Conservation (phyloP, 208 protist species). For the Wallacemonas sp. region DNA sequence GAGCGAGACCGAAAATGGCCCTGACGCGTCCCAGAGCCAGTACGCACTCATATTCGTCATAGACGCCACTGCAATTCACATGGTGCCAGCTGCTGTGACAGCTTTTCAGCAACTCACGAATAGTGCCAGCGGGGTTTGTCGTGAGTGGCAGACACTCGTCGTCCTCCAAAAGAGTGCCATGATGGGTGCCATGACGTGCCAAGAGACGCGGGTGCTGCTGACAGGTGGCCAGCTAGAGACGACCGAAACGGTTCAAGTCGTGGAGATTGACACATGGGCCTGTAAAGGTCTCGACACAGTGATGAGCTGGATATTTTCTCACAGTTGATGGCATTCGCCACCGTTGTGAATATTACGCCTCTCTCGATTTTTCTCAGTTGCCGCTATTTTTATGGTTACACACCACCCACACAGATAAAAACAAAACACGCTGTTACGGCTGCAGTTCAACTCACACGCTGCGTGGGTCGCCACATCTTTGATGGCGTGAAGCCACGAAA, state of each 20-base stretch:
- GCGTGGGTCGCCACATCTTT: no score
- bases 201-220: slow-evolving; percentile 43
- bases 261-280: slow-evolving; percentile 83
- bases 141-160: slow-evolving; percentile 55
- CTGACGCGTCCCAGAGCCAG: background rate
- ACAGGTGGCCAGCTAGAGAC: background rate
- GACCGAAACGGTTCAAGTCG: slow-evolving; percentile 12
- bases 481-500: no score
- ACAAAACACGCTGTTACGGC: no score
- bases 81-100: slow-evolving; percentile 42
- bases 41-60: slow-evolving; percentile 67
- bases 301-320: slow-evolving; percentile 32
- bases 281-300: slow-evolving; percentile 61
- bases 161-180: slow-evolving; percentile 63
- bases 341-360: no score
- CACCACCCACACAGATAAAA: no score
- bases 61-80: slow-evolving; percentile 57
- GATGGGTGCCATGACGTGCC: slow-evolving; percentile 40
- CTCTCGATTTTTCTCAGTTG: no score
- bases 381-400: no score
- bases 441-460: no score
- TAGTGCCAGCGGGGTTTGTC: slow-evolving; percentile 28
- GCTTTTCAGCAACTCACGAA: slow-evolving; percentile 41
- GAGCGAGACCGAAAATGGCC: slow-evolving; percentile 15
- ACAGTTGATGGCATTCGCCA: background rate